Percentiles rank a stretch among this genome's conserved stretches.
Conservation (phyloP, 1,284 basidiomycete genomes). For the Xerocomus nothofagi region DNA sequence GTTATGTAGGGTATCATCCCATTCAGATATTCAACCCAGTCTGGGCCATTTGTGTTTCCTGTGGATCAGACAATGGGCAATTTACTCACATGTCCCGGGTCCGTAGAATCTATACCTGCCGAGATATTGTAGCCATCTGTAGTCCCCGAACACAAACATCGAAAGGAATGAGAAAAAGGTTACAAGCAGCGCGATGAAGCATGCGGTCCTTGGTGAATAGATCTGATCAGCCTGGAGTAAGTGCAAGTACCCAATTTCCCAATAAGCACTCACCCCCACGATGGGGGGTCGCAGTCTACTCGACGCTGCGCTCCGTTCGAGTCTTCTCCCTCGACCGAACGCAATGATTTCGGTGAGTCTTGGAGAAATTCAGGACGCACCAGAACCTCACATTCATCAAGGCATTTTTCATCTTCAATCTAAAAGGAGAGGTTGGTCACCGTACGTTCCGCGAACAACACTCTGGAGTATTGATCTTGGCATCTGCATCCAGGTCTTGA, state of each 20-base stretch:
- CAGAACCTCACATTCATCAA: slow-evolving; percentile 37
- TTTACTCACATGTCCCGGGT: slow-evolving; percentile 49
- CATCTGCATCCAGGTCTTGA: slow-evolving; percentile 68
- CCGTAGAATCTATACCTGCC: slow-evolving; percentile 52
- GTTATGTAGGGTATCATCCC: slow-evolving; percentile 8
- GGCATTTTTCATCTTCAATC: slow-evolving; percentile 98
- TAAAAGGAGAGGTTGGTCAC: slow-evolving; percentile 86
- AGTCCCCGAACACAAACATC: slow-evolving; percentile 57
- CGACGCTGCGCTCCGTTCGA: no score
- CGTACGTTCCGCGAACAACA: not conserved
- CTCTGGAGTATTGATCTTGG: slow-evolving; percentile 9
- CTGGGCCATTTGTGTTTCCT: slow-evolving; percentile 52
- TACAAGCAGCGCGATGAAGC: slow-evolving; percentile 5
- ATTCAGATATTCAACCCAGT: slow-evolving; percentile 62
- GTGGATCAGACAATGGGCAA: not conserved
- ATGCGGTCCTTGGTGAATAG: no score
- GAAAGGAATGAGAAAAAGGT: slow-evolving; percentile 11
- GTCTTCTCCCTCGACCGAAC: slow-evolving; percentile 5
- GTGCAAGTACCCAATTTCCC: no score
- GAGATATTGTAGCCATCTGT: slow-evolving; percentile 58
- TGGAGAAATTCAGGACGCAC: not conserved
- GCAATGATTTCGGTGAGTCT: slow-evolving; percentile 43
- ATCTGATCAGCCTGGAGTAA: no score
- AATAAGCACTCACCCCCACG: slow-evolving; percentile 13
- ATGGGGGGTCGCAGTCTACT: slow-evolving; percentile 15